phyloP scores from a whole-genome alignment of 495 filamentous ascomycete species.

The Aspergillus olivimuriae region DNA sequence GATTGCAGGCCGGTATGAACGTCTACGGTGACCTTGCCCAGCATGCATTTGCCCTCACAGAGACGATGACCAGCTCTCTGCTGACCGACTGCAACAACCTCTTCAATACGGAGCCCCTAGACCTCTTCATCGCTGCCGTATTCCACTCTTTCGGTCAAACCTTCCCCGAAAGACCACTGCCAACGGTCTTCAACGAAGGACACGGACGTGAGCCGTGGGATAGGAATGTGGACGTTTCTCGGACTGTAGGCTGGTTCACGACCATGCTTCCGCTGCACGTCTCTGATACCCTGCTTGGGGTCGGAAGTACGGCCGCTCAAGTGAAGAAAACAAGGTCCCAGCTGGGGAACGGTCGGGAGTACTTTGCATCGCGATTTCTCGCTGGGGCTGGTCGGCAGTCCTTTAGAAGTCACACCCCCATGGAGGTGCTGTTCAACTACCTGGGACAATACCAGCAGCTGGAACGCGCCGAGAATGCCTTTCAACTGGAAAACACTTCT shows the following conservation, averaged over 20 bases:
- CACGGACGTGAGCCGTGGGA: slow-evolving; percentile 39
- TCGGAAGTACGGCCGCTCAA: slow-evolving; percentile 5
- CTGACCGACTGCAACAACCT: too few species aligned
- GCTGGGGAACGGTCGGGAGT: slow-evolving; percentile 19
- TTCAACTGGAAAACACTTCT: too few species aligned
- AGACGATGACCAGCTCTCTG: too few species aligned
- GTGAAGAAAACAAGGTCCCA: slow-evolving; percentile 8
- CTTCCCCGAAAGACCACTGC: slow-evolving; percentile 37
- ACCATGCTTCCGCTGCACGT: slow-evolving; percentile 23
- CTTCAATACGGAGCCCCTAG: too few species aligned
- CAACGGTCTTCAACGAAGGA: slow-evolving; percentile 39
- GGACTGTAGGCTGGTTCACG: slow-evolving; percentile 47
- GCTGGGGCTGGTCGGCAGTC: neutral
- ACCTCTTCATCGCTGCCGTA: slow-evolving; percentile 33
- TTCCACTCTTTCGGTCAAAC: slow-evolving; percentile 29
- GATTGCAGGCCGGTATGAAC: too few species aligned
- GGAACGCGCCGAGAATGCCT: neutral
- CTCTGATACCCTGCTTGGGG: neutral
- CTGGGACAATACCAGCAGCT: slow-evolving; percentile 1
- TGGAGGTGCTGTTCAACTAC: slow-evolving; percentile 10
- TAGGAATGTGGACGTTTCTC: slow-evolving; percentile 32
- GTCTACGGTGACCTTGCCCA: too few species aligned
- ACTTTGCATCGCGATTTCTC: slow-evolving; percentile 16
- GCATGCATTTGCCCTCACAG: too few species aligned
- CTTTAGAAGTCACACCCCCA: neutral